phyloP scores from a whole-genome alignment of 176 grass and related monocot species.

The Olyra latifolia region DNA sequence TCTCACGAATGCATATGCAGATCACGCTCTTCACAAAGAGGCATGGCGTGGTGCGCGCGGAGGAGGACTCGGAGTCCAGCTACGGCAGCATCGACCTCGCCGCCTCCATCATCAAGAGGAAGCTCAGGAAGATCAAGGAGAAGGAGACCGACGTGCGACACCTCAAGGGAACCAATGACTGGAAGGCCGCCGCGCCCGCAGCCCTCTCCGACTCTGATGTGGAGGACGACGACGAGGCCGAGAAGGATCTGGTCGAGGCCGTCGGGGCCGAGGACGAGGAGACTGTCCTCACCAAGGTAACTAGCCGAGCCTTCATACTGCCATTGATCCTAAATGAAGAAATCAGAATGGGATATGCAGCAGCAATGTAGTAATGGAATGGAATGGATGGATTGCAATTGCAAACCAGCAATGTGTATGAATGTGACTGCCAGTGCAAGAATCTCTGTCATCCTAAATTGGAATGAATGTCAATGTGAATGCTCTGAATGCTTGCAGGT shows the following conservation, averaged over 20 bases:
- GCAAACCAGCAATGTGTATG: too few relatives aligned
- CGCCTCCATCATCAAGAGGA: slow-evolving; percentile 76
- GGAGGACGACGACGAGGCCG: neutral
- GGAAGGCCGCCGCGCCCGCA: neutral
- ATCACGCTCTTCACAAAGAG: slow-evolving; percentile 80
- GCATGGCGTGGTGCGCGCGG: slow-evolving; percentile 79
- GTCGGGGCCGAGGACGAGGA: slow-evolving; percentile 54
- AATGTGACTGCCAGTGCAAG: too few relatives aligned
- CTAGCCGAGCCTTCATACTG: neutral
- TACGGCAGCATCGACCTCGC: slow-evolving; percentile 85
- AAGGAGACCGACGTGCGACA: slow-evolving; percentile 68
- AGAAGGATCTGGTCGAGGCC: slow-evolving; percentile 21
- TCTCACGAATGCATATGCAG: neutral
- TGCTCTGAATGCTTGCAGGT: slow-evolving; percentile 50
- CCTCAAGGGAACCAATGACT: slow-evolving; percentile 49
- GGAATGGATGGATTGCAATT: too few relatives aligned
- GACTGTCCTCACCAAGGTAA: slow-evolving; percentile 54
- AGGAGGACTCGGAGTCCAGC: slow-evolving; percentile 77
- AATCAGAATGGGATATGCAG: too few relatives aligned
- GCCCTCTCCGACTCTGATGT: neutral
- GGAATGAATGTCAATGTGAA: neutral
- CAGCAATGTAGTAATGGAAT: too few relatives aligned
- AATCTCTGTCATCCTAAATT: too few relatives aligned
- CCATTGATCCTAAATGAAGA: neutral
- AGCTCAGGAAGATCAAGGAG: slow-evolving; percentile 95